phyloP scores from a whole-genome alignment of 164 flowering plant species.

The Umbilicus rupestris region DNA sequence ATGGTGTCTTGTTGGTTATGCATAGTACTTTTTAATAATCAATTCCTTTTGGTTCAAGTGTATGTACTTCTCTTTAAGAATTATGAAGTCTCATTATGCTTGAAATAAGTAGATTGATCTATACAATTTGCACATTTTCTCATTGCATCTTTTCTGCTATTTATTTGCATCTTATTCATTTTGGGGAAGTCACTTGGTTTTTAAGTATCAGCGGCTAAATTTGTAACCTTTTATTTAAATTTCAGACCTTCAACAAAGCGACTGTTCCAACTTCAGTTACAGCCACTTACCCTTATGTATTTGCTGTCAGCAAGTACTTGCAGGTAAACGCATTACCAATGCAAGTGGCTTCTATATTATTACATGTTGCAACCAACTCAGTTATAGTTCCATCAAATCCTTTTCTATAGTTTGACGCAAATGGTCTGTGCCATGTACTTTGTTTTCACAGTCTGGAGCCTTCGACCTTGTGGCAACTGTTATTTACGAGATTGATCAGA shows the following conservation, averaged over 20 bases:
- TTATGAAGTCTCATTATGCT: too few species aligned
- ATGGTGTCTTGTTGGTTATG: too few species aligned
- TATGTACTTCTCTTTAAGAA: too few species aligned
- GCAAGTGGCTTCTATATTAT: neutral
- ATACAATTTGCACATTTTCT: too few species aligned
- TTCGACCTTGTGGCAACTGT: constrained; percentile 93
- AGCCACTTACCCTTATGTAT: constrained; percentile 75
- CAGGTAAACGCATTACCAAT: constrained; percentile 41
- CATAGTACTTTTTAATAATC: too few species aligned
- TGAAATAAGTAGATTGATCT: too few species aligned
- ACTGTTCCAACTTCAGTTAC: constrained; percentile 66
- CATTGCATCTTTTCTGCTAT: neutral
- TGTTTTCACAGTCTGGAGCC: constrained; percentile 63
- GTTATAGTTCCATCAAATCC: neutral
- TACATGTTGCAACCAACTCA: neutral
- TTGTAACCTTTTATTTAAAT: neutral
- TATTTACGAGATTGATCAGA: constrained; percentile 77
- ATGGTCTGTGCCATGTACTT: constrained; percentile 1
- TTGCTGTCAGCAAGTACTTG: constrained; percentile 81
- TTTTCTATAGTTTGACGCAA: neutral
- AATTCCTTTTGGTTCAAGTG: too few species aligned
- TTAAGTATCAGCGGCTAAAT: neutral
- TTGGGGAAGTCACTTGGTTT: neutral
- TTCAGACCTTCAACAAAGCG: constrained; percentile 65
- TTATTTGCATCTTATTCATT: neutral